phyloP scores from a whole-genome alignment of 2,329 filamentous ascomycete genomes.

The Monosporascus sp. region DNA sequence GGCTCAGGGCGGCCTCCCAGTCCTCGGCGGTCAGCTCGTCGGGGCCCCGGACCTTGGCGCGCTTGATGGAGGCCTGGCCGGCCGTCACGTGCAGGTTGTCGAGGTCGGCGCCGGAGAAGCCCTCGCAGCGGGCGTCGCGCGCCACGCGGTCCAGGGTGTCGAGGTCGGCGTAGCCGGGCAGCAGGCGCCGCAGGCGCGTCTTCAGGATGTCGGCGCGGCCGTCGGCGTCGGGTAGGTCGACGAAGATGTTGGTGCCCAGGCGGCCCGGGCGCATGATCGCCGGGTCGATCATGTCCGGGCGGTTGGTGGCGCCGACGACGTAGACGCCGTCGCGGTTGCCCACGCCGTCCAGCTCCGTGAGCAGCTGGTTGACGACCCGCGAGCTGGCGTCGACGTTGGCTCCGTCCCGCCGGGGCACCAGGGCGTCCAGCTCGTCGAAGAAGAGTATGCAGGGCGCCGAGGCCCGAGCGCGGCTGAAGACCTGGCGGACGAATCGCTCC shows the following conservation, averaged over 20 bases:
- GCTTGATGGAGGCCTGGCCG: slow-evolving; percentile 22
- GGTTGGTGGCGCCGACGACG: slow-evolving; percentile 90
- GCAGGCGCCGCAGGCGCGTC: slow-evolving; percentile 44
- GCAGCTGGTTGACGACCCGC: slow-evolving; percentile 88
- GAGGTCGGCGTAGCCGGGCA: slow-evolving; percentile 25
- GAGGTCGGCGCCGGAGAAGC: slow-evolving; percentile 70
- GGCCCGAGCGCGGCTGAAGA: slow-evolving; percentile 82
- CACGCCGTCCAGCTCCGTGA: slow-evolving; percentile 90
- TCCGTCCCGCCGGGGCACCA: slow-evolving; percentile 80
- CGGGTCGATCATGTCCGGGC: slow-evolving; percentile 93
- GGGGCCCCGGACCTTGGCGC: slow-evolving; percentile 16
- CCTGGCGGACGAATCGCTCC: slow-evolving; percentile 85
- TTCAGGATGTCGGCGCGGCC: slow-evolving; percentile 83
- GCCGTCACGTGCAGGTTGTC: slow-evolving; percentile 42
- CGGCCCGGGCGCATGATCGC: slow-evolving; percentile 91
- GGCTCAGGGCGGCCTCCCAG: slow-evolving; percentile 48
- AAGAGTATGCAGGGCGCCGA: slow-evolving; percentile 92
- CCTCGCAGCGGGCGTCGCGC: slow-evolving; percentile 59
- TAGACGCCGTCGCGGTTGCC: slow-evolving; percentile 79
- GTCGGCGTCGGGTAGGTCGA: slow-evolving; percentile 73
- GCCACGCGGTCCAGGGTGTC: slow-evolving; percentile 59
- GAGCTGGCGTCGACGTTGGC: slow-evolving; percentile 75
- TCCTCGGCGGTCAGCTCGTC: slow-evolving; percentile 35
- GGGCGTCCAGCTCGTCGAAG: slow-evolving; percentile 94
- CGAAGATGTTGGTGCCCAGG: slow-evolving; percentile 81